These are phyloP conservation scores for Begonia peltatifolia DNA, from an alignment of 306 rosid genomes.

Conservation along the genomic window DNA sequence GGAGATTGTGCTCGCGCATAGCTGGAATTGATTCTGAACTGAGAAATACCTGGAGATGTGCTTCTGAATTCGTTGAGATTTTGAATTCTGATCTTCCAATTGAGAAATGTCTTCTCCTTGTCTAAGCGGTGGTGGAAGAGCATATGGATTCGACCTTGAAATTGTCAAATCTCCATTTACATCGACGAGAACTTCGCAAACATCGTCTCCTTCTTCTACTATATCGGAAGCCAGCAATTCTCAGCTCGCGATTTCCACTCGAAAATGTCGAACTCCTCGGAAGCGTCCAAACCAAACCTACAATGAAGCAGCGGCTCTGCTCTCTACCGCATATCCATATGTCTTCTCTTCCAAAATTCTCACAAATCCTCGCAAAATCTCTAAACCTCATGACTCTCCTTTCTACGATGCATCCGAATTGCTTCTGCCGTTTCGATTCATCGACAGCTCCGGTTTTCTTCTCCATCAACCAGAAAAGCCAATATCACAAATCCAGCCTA, in stretches of 20 bases:
- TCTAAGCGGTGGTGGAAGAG: conserved; percentile 60
- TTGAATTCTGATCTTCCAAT: too few species aligned
- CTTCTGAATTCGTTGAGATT: too few species aligned
- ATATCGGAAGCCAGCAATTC: conserved; percentile 71
- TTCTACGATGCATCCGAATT: conserved; percentile 30
- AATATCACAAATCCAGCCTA: conserved; percentile 19
- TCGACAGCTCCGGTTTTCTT: conserved; percentile 32
- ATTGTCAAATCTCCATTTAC: conserved; percentile 51
- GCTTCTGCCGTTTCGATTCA: conserved; percentile 46
- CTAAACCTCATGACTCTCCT: conserved; percentile 21
- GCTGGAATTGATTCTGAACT: too few species aligned
- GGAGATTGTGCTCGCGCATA: too few species aligned
- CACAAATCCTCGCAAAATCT: conserved; percentile 20
- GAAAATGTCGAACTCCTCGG: conserved; percentile 62
- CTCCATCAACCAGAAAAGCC: conserved; percentile 29
- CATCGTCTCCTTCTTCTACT: conserved; percentile 69
- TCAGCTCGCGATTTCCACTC: conserved; percentile 45
- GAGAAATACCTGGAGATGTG: too few species aligned
- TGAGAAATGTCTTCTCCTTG: conserved; percentile 62
- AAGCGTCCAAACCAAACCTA: conserved; percentile 89
- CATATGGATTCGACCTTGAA: conserved; percentile 70
- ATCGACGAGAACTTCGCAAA: conserved; percentile 39
- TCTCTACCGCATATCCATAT: conserved; percentile 75
- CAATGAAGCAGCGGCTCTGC: conserved; percentile 84
- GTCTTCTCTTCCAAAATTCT: conserved; percentile 51